phyloP scores from a whole-genome alignment of 1,284 basidiomycete species.

The Rhizoctonia solani region DNA sequence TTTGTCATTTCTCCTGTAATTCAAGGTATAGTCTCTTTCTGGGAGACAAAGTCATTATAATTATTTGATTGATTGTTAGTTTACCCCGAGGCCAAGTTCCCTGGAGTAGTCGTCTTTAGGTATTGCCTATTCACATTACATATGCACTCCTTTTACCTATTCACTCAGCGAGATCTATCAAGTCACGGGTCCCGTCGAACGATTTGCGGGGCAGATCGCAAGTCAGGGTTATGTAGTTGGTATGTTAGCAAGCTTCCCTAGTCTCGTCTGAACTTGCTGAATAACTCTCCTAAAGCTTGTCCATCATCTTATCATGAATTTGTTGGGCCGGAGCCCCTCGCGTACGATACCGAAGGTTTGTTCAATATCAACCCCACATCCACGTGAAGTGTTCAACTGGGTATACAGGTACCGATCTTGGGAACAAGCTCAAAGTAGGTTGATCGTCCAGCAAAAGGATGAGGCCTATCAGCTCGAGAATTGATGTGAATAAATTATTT shows the following conservation, averaged over 20 bases:
- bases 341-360: slow-evolving; percentile 81
- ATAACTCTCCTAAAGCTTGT: slow-evolving; percentile 58
- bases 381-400: slow-evolving; percentile 44
- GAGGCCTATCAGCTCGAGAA: no score
- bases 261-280: no score
- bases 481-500: no score
- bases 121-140: slow-evolving; percentile 41
- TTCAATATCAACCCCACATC: no score
- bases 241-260: slow-evolving; percentile 45
- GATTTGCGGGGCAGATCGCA: slow-evolving; percentile 90
- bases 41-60: neutral
- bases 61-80: slow-evolving; percentile 41
- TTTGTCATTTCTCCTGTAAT: slow-evolving; percentile 73
- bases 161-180: slow-evolving; percentile 76
- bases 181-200: slow-evolving; percentile 83
- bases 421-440: slow-evolving; percentile 83
- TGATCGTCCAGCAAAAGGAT: no score
- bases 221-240: slow-evolving; percentile 84
- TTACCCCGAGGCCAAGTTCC: slow-evolving; percentile 82
- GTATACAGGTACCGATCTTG: slow-evolving; percentile 69
- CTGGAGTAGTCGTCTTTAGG: slow-evolving; percentile 82
- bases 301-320: slow-evolving; percentile 90
- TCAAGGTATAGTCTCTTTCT: slow-evolving; percentile 42
- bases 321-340: slow-evolving; percentile 80
- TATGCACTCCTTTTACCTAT: slow-evolving; percentile 12